Evolutionary conservation across 2,329 filamentous ascomycete genomes (phyloP).

Genomic region (Cladosporium sp.): DNA sequence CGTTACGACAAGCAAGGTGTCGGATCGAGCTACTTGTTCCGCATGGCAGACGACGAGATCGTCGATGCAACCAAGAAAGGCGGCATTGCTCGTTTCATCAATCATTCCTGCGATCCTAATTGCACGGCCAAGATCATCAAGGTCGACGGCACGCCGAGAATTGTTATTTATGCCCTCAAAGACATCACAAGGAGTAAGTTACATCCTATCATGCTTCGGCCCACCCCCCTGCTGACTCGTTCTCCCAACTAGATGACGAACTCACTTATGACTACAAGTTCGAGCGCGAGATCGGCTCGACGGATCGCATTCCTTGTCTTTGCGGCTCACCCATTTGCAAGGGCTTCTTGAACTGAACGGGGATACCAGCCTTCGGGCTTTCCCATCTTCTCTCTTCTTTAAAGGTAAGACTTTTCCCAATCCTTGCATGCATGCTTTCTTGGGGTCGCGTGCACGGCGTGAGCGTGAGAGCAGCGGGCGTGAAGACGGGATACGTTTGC

Average conservation of each 20-base stretch:
- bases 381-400: neutral
- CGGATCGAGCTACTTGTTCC: slow-evolving; percentile 94
- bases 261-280: slow-evolving; percentile 99
- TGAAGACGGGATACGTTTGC: neutral
- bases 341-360: slow-evolving; percentile 82
- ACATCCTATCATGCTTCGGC: no score
- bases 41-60: slow-evolving; percentile 95
- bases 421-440: neutral
- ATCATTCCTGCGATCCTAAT: slow-evolving; percentile 96
- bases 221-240: neutral
- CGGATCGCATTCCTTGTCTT: slow-evolving; percentile 93
- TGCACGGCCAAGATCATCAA: slow-evolving; percentile 99
- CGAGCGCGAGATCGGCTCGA: slow-evolving; percentile 89
- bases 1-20: slow-evolving; percentile 94
- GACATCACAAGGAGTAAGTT: slow-evolving; percentile 90
- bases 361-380: neutral
- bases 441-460: neutral
- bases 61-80: slow-evolving; percentile 98
- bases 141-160: slow-evolving; percentile 94
- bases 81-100: slow-evolving; percentile 97
- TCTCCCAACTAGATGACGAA: slow-evolving; percentile 71
- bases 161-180: slow-evolving; percentile 96
- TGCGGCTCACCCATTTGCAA: slow-evolving; percentile 96
- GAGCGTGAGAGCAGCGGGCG: neutral
- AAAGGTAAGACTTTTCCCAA: neutral